Conservation (phyloP, 805 yeast species). For the Sungouiozyma intestinalis region DNA sequence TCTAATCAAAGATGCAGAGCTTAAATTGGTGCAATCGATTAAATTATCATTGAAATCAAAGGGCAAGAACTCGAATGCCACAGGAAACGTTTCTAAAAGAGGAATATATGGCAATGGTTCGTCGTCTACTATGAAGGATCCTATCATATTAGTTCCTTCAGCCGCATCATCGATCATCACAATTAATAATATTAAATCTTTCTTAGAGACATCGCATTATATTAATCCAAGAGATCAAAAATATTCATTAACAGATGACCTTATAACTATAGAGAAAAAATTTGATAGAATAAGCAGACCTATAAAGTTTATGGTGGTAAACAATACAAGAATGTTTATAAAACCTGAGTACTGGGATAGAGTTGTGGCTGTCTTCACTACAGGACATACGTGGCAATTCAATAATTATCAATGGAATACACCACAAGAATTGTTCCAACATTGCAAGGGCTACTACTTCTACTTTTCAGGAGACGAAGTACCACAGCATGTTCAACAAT, state of each 20-base stretch:
- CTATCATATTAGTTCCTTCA: constrained; percentile 69
- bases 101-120: constrained; percentile 3
- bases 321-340: constrained; percentile 74
- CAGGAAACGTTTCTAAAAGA: constrained; percentile 14
- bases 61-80: constrained; percentile 13
- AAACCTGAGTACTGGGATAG: constrained; percentile 98
- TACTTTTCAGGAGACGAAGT: constrained; percentile 68
- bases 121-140: constrained; percentile 35
- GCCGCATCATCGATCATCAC: constrained; percentile 65
- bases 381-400: constrained; percentile 98
- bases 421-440: constrained; percentile 73
- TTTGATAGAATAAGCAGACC: constrained; percentile 25
- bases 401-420: constrained; percentile 72
- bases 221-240: constrained; percentile 39
- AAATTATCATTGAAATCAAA: constrained; percentile 29
- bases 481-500: constrained; percentile 64
- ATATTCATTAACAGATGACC: constrained; percentile 23
- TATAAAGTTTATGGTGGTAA: constrained; percentile 52
- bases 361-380: constrained; percentile 88
- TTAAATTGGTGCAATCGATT: constrained; percentile 42
- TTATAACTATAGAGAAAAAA: constrained; percentile 25
- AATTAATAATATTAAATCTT: constrained; percentile 53
- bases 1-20: constrained; percentile 56
- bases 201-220: constrained; percentile 63
- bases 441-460: constrained; percentile 72